Base-by-base conservation (phyloP, 371 early-diverging fungal genomes). In the Mortierella sp. region DNA sequence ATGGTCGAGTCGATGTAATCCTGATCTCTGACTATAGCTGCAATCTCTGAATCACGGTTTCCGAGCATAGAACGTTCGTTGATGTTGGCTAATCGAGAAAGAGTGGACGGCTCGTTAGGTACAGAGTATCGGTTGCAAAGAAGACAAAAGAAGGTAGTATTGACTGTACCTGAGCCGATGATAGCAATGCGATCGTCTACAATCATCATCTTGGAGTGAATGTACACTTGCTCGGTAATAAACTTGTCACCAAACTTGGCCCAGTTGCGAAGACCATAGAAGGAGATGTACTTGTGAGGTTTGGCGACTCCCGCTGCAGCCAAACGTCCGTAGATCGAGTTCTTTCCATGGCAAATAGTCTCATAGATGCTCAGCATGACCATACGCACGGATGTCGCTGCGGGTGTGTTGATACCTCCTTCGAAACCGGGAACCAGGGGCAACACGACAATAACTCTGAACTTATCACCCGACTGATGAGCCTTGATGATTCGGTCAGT, bases 361-460 rank as follows among this genome's bases (percentile, higher is more conserved):
- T 86, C 83, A 67, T 91, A 92, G 81, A 95, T 95, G 69, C 91
- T 91, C 63, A 93, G 86, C 90, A 95, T 90, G 17, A 96, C 91
- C 57, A 89, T 80, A 39, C 94, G 84, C 25, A 91, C 86, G 21
- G 92, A 92, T 17, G 90, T 90, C 3, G 94, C 96, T 28, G 85
- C 90, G 28, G 88, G 87, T 4, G 91, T 87, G 44, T 83, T 83
- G 39, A 97, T 79, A 55, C 93, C 95, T 37, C 89, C 92, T 50
- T 92, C 92, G 79, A 97, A 96, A 24, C 94, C 96, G 47, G 98
- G 98, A 79, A 95, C 88, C 60, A 96, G 80, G 21, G 98, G 98
- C 81, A 97, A 90, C 22, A 97, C 67, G 31, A 97, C 91, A 67
- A 94, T 91, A 21, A 95, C 92, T 51, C 90, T 87, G 81, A 96